Base-by-base conservation (phyloP, 1,284 basidiomycete genomes). In the Cutaneotrichosporon sp. region DNA sequence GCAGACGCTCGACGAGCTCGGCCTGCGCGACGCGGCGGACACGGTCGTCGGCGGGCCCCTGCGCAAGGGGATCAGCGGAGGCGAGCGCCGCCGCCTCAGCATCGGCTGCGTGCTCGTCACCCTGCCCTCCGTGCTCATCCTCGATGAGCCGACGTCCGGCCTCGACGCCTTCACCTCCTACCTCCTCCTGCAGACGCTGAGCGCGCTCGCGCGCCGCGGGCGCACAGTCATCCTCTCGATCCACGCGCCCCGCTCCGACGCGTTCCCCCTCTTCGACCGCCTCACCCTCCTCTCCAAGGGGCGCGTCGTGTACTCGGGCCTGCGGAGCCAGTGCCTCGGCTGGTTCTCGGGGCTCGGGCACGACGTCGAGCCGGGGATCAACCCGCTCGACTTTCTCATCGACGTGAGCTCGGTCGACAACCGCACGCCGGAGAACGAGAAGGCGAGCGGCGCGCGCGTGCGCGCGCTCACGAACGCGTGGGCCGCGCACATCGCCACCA, bases 61-160 rank as follows among this genome's bases (percentile, higher is more conserved):
- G 25, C 67, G 82, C n/a, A 83, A 84, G 63, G 81, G 91, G 2
- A 92, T 94, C 49, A 90, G 88, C 60, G 92, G 91, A 16, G 91
- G 91, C 22, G 91, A 94, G 78, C 89, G 89, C 82, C 84, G 79
- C 46, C 83, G 92, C 46, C 86, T 95, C 18, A 89, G 87, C 57
- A 93, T 95, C 62, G 91, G 92, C 9, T 82, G 92, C 58, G 89
- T 92, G 70, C 82, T 93, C 25, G 88, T 94, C 56, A 87, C 89
- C 0, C 82, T 85, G 34, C 91, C 91, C 0, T 90, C 91, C 70
- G 83, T 94, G 8, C 78, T 94, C 49, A 85, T 93, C 27, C 82
- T 93, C 25, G 92, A 95, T 74, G 75, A 76, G 67, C 76, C 75
- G 1, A 79, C 77, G 1, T 74, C 74, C 13, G 76, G 77, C 38